phyloP scores from a whole-genome alignment of 768 basidiomycete species.

The Naganishia antarctica region DNA sequence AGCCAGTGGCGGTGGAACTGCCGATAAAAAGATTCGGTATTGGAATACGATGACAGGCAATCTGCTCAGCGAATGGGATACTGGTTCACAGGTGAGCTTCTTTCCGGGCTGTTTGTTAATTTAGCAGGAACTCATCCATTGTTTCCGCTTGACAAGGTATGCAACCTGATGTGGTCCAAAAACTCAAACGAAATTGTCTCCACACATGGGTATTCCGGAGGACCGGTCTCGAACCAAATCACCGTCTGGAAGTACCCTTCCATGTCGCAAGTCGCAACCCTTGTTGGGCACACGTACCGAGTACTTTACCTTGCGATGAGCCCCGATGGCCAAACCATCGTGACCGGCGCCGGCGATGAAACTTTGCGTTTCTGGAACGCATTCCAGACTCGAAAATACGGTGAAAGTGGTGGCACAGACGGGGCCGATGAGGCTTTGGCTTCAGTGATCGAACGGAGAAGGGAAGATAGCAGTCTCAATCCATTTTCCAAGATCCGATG shows the following conservation, averaged over 20 bases:
- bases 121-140: background rate
- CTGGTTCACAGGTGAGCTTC: conserved; percentile 79
- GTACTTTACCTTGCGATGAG: conserved; percentile 97
- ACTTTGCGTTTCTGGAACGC: conserved; percentile 97
- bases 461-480: conserved; percentile 31
- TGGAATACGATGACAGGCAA: conserved; percentile 89
- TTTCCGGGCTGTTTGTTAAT: background rate
- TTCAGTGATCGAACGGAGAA: conserved; percentile 21
- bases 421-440: conserved; percentile 10
- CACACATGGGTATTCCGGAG: conserved; percentile 92
- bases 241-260: conserved; percentile 85
- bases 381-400: conserved; percentile 57
- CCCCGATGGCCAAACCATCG: conserved; percentile 95
- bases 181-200: conserved; percentile 97
- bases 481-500: conserved; percentile 36
- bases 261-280: conserved; percentile 85
- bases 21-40: conserved; percentile 94
- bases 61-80: conserved; percentile 82
- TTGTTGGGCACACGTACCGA: conserved; percentile 90
- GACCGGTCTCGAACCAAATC: conserved; percentile 91
- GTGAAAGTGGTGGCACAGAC: conserved; percentile 20
- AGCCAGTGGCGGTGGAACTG: conserved; percentile 95
- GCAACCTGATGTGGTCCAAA: conserved; percentile 92
- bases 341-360: conserved; percentile 96
- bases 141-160: conserved; percentile 60